Evolutionary conservation across 257 asterid genomes (phyloP).

Genomic region (Datura wrightii): DNA sequence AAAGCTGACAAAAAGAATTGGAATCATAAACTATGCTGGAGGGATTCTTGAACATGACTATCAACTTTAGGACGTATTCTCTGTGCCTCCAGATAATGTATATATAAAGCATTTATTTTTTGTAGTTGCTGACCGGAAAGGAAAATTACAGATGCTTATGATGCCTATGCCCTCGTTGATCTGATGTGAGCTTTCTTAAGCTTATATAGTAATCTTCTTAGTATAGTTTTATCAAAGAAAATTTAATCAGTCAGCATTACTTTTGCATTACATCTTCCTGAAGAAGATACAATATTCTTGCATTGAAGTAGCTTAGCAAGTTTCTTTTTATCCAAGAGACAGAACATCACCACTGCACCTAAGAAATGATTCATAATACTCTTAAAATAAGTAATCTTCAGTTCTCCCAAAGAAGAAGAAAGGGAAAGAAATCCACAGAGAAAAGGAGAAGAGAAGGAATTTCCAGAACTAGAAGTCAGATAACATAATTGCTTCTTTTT

Average conservation of each 20-base stretch:
- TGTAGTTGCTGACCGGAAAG: background rate
- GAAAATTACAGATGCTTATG: background rate
- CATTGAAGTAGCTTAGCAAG: background rate
- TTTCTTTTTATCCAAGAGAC: background rate
- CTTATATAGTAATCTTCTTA: background rate
- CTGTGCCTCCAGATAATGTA: background rate
- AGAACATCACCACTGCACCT: background rate
- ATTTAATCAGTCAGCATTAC: background rate
- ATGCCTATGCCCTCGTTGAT: background rate
- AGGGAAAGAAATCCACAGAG: background rate
- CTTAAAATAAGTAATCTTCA: background rate
- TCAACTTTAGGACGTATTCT: background rate
- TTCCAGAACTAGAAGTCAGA: background rate
- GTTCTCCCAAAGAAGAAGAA: background rate
- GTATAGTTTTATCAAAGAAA: background rate
- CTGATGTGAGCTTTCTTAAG: background rate
- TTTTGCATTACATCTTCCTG: background rate
- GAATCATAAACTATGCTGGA: slow-evolving; percentile 13
- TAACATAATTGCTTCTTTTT: background rate
- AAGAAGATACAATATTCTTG: background rate
- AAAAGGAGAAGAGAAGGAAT: background rate
- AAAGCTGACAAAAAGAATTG: slow-evolving; percentile 38
- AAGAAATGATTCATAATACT: slow-evolving; percentile 1
- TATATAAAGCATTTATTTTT: background rate
- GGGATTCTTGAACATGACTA: background rate